A percentile compares a stretch with the other conserved stretches of the same genome.
These are phyloP conservation scores for Fraxinus paxiana DNA, from an alignment of 305 asterid species.

Conservation along the genomic window DNA sequence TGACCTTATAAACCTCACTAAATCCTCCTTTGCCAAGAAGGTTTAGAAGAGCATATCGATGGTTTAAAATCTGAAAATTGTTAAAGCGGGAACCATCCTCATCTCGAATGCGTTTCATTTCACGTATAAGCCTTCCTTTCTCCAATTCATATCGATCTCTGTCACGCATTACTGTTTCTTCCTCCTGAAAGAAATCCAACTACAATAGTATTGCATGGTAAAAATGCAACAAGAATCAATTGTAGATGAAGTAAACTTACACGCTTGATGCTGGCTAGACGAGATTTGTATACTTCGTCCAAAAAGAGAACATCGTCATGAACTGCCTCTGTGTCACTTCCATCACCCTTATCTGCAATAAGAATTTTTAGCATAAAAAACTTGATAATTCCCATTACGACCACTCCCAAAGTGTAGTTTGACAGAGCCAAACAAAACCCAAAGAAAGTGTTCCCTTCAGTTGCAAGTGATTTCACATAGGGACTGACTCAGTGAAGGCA, in stretches of 20 bases:
- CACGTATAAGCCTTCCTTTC: slow-evolving; percentile 93
- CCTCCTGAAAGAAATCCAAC: slow-evolving; percentile 58
- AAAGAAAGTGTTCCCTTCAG: background rate
- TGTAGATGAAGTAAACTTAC: slow-evolving; percentile 40
- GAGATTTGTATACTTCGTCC: slow-evolving; percentile 87
- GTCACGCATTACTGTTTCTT: slow-evolving; percentile 82
- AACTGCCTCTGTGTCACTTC: slow-evolving; percentile 58
- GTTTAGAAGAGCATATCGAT: slow-evolving; percentile 92
- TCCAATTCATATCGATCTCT: slow-evolving; percentile 94
- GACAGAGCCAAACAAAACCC: background rate
- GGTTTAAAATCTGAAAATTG: slow-evolving; percentile 90
- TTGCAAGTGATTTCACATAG: background rate
- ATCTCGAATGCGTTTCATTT: slow-evolving; percentile 96
- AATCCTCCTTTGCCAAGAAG: slow-evolving; percentile 98
- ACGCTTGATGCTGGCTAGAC: slow-evolving; percentile 86
- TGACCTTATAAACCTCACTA: slow-evolving; percentile 96
- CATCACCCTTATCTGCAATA: slow-evolving; percentile 70
- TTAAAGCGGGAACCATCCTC: slow-evolving; percentile 96
- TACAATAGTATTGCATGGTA: slow-evolving; percentile 23
- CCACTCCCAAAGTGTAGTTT: background rate
- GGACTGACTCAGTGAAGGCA: background rate
- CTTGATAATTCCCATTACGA: background rate
- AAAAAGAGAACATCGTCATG: slow-evolving; percentile 71
- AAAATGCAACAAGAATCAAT: background rate
- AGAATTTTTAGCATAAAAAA: slow-evolving; percentile 12